A percentile compares a stretch with the other conserved stretches of the same genome.
These are phyloP conservation scores for Arabidopsis suecica DNA, from an alignment of 345 rosid genomes.

Conservation along the genomic window DNA sequence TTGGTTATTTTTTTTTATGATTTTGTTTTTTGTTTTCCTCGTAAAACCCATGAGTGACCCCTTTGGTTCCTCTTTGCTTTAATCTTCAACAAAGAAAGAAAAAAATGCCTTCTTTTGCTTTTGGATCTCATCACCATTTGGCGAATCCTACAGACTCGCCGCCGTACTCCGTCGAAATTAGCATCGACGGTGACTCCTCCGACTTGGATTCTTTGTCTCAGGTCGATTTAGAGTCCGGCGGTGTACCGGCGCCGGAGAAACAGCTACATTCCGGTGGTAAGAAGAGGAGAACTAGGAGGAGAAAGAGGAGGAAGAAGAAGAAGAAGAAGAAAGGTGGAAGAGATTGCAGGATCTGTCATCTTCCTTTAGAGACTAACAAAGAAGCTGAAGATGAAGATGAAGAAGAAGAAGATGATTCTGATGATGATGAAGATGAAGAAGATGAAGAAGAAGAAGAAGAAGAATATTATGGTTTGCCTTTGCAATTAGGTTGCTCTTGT, in stretches of 20 bases:
- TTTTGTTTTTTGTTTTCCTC: conserved; percentile 30
- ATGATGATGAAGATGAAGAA: conserved; percentile 14
- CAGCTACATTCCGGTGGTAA: conserved; percentile 50
- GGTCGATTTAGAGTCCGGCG: conserved; percentile 59
- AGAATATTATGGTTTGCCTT: conserved; percentile 49
- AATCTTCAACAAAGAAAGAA: conserved; percentile 29
- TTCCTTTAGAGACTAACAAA: conserved; percentile 51
- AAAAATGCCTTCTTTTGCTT: conserved; percentile 52
- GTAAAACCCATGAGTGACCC: conserved; percentile 47
- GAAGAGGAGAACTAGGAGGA: conserved; percentile 39
- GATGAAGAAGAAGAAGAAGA: conserved; percentile 46
- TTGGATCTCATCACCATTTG: conserved; percentile 50
- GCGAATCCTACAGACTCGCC: conserved; percentile 44
- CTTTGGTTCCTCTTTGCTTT: conserved; percentile 43
- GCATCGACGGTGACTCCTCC: conserved; percentile 48
- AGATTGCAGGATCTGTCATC: conserved; percentile 78
- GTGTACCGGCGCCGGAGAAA: conserved; percentile 36
- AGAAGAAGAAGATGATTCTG: conserved; percentile 37
- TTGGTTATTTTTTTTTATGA: not conserved
- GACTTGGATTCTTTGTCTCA: conserved; percentile 57
- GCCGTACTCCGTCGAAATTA: conserved; percentile 52
- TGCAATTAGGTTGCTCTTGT: conserved; percentile 61
- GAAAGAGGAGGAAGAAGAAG: conserved; percentile 36
- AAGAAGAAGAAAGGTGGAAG: conserved; percentile 42
- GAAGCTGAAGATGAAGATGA: conserved; percentile 18